phyloP scores from a whole-genome alignment of 2,329 filamentous ascomycete species.

The Lasiodiplodia sp. region DNA sequence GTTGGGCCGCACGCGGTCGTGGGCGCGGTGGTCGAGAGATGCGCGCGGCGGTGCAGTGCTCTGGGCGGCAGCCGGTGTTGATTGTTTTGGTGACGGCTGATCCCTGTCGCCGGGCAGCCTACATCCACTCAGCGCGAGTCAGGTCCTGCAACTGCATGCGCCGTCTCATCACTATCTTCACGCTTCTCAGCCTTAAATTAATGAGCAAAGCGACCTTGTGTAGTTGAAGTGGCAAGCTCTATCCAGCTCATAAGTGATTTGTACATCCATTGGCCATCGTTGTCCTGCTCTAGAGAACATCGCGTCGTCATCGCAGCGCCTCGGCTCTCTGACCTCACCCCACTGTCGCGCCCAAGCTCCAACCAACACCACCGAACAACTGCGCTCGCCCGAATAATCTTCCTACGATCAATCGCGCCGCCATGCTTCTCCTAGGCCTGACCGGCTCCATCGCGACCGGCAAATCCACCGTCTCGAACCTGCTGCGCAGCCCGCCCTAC shows the following conservation, averaged over 20 bases:
- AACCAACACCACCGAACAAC: slow-evolving; percentile 10
- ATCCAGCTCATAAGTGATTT: not conserved
- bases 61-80: slow-evolving; percentile 19
- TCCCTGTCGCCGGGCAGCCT: slow-evolving; percentile 17
- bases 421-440: slow-evolving; percentile 92
- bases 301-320: slow-evolving; percentile 4
- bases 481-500: slow-evolving; percentile 82
- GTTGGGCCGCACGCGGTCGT: slow-evolving; percentile 4
- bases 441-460: slow-evolving; percentile 98
- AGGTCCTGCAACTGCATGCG: not conserved
- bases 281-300: not conserved
- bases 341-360: slow-evolving; percentile 29
- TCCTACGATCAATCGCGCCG: not conserved
- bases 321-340: slow-evolving; percentile 24
- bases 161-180: not conserved
- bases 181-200: not conserved
- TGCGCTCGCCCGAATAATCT: not conserved
- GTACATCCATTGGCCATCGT: slow-evolving; percentile 4
- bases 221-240: not conserved
- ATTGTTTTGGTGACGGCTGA: slow-evolving; percentile 29
- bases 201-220: not conserved
- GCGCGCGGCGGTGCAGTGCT: slow-evolving; percentile 15
- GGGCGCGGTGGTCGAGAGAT: slow-evolving; percentile 4
- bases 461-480: slow-evolving; percentile 91
- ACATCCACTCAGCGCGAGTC: slow-evolving; percentile 17